Evolutionary conservation across 73 alveolate species (phyloP).

Genomic region (Stentor coeruleus): DNA sequence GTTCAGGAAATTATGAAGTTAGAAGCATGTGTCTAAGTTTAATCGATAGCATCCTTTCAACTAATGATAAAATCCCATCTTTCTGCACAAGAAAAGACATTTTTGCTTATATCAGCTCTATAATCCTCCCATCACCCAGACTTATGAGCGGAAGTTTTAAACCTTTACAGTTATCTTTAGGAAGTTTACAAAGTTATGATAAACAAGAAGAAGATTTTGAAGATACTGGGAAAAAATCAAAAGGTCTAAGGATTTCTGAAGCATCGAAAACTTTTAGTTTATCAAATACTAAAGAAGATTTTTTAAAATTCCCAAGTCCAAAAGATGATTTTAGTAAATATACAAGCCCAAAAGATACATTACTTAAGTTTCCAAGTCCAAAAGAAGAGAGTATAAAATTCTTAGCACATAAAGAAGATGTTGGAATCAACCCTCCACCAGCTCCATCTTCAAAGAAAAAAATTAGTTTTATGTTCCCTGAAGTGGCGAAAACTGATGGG

Average conservation of each 20-base stretch:
- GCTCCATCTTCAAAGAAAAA: constrained; percentile 29
- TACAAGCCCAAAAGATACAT: no score
- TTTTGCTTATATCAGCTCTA: constrained; percentile 2
- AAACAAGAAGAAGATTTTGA: constrained; percentile 13
- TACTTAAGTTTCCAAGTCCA: no score
- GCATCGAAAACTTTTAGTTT: not conserved
- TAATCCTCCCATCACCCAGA: not conserved
- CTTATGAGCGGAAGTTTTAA: constrained; percentile 4
- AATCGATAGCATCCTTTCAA: not conserved
- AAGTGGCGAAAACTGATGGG: not conserved
- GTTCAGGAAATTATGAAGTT: not conserved
- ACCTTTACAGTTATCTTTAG: not conserved
- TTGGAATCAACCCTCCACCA: constrained; percentile 25
- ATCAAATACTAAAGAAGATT: not conserved
- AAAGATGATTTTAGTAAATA: no score
- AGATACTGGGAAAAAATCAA: not conserved
- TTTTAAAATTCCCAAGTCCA: constrained; percentile 9
- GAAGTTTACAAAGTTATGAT: not conserved
- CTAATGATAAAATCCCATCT: not conserved
- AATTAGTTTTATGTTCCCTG: not conserved
- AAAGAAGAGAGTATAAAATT: not conserved
- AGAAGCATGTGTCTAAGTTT: constrained; percentile 4
- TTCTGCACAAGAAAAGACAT: not conserved
- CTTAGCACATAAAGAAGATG: not conserved
- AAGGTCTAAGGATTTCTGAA: not conserved